Evolutionary conservation across 1,284 basidiomycete species (phyloP).

Genomic region (Naganishia albida): DNA sequence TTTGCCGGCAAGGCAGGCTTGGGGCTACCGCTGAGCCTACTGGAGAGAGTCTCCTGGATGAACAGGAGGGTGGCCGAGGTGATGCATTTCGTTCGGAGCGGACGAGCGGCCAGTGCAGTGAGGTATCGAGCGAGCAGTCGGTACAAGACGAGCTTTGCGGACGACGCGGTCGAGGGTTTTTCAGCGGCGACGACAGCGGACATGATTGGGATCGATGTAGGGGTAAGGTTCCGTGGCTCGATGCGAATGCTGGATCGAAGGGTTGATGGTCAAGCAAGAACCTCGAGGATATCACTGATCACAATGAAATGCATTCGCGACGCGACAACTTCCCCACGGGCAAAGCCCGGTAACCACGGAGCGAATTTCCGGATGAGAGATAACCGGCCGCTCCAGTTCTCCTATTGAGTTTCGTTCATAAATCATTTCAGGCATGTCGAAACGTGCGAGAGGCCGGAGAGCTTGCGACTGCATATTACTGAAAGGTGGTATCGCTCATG

Average conservation of each 20-base stretch:
- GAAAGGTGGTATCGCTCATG: no score
- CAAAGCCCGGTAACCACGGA: not conserved
- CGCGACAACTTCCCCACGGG: not conserved
- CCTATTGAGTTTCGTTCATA: no score
- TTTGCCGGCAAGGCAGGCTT: conserved; percentile 29
- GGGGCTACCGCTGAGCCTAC: conserved; percentile 61
- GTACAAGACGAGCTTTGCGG: conserved; percentile 29
- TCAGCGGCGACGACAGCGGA: conserved; percentile 19
- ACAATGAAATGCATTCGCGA: no score
- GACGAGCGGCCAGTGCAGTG: conserved; percentile 30
- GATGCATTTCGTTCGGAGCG: conserved; percentile 30
- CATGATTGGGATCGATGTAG: not conserved
- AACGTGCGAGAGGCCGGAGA: no score
- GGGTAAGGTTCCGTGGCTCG: no score
- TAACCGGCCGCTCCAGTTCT: no score
- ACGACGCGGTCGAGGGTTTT: conserved; percentile 16
- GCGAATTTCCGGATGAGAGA: no score
- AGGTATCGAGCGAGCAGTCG: conserved; percentile 34
- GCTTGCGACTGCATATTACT: no score
- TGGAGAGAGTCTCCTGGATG: conserved; percentile 76
- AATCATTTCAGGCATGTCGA: no score
- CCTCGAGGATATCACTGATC: no score
- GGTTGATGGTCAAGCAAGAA: no score
- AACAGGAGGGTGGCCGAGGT: conserved; percentile 62
- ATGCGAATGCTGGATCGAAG: no score